Percentiles rank a stretch among this genome's conserved stretches.
These are phyloP conservation scores for Psilocybe subaeruginosa DNA, from an alignment of 768 basidiomycete genomes.

Conservation along the genomic window DNA sequence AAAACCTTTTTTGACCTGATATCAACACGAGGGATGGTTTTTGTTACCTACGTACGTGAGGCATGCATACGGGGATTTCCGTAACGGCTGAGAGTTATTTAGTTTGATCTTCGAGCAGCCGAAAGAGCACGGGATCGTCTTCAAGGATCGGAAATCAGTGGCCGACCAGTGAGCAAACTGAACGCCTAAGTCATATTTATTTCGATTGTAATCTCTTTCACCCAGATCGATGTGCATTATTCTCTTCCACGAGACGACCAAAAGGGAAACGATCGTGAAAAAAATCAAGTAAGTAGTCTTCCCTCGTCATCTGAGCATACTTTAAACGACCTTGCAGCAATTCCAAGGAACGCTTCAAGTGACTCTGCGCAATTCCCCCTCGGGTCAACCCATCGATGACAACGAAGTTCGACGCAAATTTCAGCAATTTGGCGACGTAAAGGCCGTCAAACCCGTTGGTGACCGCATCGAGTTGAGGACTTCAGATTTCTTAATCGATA, in stretches of 20 bases:
- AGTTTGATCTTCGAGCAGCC: slow-evolving; percentile 94
- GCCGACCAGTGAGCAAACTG: slow-evolving; percentile 76
- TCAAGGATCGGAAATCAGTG: slow-evolving; percentile 87
- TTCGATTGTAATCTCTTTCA: slow-evolving; percentile 25
- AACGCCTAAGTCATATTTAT: slow-evolving; percentile 9
- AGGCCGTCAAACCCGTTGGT: slow-evolving; percentile 67
- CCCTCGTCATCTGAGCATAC: not conserved
- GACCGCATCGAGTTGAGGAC: slow-evolving; percentile 62
- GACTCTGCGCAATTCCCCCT: slow-evolving; percentile 70
- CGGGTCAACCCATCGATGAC: slow-evolving; percentile 75
- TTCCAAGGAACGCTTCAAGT: slow-evolving; percentile 86
- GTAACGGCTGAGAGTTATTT: slow-evolving; percentile 21
- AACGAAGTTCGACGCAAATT: slow-evolving; percentile 86
- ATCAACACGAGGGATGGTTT: slow-evolving; percentile 95
- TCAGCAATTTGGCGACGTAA: slow-evolving; percentile 90
- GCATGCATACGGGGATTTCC: not conserved
- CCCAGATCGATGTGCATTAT: slow-evolving; percentile 97
- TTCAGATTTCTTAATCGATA: not conserved
- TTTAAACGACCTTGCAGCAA: slow-evolving; percentile 44
- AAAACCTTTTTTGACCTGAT: slow-evolving; percentile 98
- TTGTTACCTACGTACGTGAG: slow-evolving; percentile 92
- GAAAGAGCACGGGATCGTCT: slow-evolving; percentile 89
- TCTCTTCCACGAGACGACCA: slow-evolving; percentile 91
- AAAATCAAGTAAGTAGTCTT: slow-evolving; percentile 70
- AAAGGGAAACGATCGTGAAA: slow-evolving; percentile 70